phyloP scores from a whole-genome alignment of 2,329 filamentous ascomycete genomes.

The Endocalyx cinctus region DNA sequence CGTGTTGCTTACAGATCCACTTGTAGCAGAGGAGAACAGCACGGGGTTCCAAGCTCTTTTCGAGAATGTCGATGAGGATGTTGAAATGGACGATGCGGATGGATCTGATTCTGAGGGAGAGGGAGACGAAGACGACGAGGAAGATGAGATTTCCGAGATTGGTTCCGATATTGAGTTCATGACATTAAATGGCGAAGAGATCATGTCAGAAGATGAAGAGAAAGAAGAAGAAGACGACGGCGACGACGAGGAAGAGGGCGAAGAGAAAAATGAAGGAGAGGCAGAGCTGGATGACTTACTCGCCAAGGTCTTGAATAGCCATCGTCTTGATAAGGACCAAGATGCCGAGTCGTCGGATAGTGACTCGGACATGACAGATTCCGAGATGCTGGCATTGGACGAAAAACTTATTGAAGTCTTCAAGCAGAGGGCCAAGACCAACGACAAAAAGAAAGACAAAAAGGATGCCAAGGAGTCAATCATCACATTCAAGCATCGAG shows the following conservation, averaged over 20 bases:
- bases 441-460: constrained; percentile 74
- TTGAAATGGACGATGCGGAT: constrained; percentile 44
- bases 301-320: constrained; percentile 71
- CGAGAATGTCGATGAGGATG: constrained; percentile 61
- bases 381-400: constrained; percentile 89
- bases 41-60: constrained; percentile 86
- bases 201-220: constrained; percentile 30
- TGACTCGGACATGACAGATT: constrained; percentile 86
- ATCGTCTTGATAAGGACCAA: constrained; percentile 55
- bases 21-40: constrained; percentile 74
- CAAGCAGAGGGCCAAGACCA: constrained; percentile 64
- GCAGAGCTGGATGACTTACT: constrained; percentile 67
- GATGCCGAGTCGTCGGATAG: constrained; percentile 53
- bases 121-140: constrained; percentile 35
- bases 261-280: constrained; percentile 39
- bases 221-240: constrained; percentile 36
- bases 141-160: constrained; percentile 34
- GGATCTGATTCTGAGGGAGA: constrained; percentile 37
- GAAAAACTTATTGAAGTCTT: constrained; percentile 81
- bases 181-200: constrained; percentile 34
- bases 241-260: constrained; percentile 39
- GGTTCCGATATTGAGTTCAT: constrained; percentile 39
- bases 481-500: constrained; percentile 89
- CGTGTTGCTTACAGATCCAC: constrained; percentile 59
- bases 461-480: constrained; percentile 86